phyloP scores from a whole-genome alignment of 2,329 filamentous ascomycete genomes.

The Penicillium sp. region DNA sequence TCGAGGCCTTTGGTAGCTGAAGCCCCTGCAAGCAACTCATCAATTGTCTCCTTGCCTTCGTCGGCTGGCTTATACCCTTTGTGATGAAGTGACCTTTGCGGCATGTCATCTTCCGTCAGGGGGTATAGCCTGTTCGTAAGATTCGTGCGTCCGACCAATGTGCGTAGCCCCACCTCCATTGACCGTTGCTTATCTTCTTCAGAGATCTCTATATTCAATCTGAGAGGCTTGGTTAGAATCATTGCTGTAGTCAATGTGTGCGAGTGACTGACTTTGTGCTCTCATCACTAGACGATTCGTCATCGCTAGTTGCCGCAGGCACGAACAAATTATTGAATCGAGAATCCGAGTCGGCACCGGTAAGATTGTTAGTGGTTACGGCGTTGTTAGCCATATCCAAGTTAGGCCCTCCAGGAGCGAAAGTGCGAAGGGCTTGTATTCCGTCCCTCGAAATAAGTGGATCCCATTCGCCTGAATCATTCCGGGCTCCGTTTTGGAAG shows the following conservation, averaged over 20 bases:
- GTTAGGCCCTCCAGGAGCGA: too few species aligned
- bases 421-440: too few species aligned
- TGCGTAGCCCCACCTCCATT: neutral
- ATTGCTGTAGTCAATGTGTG: too few species aligned
- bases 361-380: neutral
- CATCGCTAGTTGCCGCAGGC: neutral
- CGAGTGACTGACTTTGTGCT: neutral
- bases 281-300: neutral
- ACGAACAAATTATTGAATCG: neutral
- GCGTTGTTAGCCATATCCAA: too few species aligned
- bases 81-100: neutral
- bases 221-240: neutral
- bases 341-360: neutral
- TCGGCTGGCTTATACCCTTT: neutral
- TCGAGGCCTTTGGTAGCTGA: slow-evolving; percentile 24
- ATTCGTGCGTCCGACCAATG: neutral
- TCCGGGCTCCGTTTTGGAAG: too few species aligned
- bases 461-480: too few species aligned
- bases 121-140: neutral
- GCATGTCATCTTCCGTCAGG: neutral
- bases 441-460: too few species aligned
- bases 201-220: neutral
- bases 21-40: slow-evolving; percentile 3
- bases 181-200: neutral
- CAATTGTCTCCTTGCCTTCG: neutral